Base-by-base conservation (phyloP, 768 basidiomycete genomes). In the Lactarius indigo region DNA sequence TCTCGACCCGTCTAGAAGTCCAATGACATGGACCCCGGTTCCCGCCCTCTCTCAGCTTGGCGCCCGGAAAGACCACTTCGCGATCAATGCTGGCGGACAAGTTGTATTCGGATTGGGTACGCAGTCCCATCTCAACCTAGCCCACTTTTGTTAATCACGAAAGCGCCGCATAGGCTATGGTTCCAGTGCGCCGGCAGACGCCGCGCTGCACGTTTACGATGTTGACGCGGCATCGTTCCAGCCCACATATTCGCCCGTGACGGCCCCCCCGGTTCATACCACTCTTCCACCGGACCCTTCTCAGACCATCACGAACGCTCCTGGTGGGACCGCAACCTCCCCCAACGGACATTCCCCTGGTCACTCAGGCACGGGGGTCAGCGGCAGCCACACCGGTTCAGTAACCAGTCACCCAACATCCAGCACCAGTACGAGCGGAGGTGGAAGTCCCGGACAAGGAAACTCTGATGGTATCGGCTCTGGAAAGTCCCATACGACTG, bases 101-200 rank as follows among this genome's bases (percentile, higher is more conserved):
- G 86, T 93, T 26, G 74, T 95, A 12, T 90, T 94, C 74, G 89
- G 88, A 39, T 91, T 89, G 72, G 92, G 92, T 92, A 70, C 70
- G 88, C 77, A 28, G 57, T 60, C 26, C 37, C n/a, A 15, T 59
- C 42, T 31, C 20, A 12, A 18, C 44, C 64, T 59, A 8, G 59
- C 17, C 20, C 1, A 12, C 12, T 17, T n/a, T 54, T 47, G 33
- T 17, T 57, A 28, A 54, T 64, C 23, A 59, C 39, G 44, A 28
- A 57, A 26, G 5, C 31, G 42, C 18, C 41, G 33, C 39, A 42
- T 64, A 88, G 84, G 83, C 18, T 87, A 86, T 71, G 78, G 74
- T 23, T 68, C 77, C 50, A 78, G 74, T 68, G 81, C 79, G 1
- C 85, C 90, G 6, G 87, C 85, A 12, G 77, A 86, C 30, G 76